Evolutionary conservation across 1,284 basidiomycete genomes (phyloP).

Genomic region (Leccinum pallidistipes): DNA sequence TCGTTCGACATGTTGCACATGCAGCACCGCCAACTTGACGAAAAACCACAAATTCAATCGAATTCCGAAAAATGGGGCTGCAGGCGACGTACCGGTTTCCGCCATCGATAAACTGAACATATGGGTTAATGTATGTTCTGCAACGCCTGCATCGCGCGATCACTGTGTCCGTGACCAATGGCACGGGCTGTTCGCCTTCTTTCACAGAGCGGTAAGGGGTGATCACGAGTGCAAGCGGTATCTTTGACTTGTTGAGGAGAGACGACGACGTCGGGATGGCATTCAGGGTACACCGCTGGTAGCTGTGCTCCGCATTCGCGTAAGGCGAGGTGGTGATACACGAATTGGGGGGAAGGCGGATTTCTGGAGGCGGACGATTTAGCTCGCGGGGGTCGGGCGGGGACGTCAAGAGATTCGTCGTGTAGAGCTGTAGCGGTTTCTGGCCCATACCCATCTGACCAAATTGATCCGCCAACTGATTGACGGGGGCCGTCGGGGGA

Average conservation of each 20-base stretch:
- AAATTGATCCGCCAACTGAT: slow-evolving; percentile 83
- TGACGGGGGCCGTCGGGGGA: slow-evolving; percentile 49
- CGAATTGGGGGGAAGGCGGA: slow-evolving; percentile 82
- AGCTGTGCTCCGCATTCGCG: slow-evolving; percentile 88
- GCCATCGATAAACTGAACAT: slow-evolving; percentile 97
- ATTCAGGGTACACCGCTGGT: slow-evolving; percentile 92
- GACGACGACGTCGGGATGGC: slow-evolving; percentile 62
- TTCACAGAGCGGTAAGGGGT: no score
- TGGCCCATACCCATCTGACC: slow-evolving; percentile 80
- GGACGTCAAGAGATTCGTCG: slow-evolving; percentile 85
- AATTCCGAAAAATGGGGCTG: neutral
- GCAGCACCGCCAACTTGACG: slow-evolving; percentile 90
- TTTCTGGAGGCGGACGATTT: slow-evolving; percentile 81
- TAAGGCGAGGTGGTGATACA: slow-evolving; percentile 79
- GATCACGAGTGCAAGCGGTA: no score
- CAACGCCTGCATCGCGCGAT: no score
- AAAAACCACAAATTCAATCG: slow-evolving; percentile 11
- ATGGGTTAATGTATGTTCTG: slow-evolving; percentile 92
- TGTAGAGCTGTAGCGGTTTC: slow-evolving; percentile 75
- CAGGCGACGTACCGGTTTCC: slow-evolving; percentile 73
- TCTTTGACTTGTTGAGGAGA: no score
- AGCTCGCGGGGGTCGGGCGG: slow-evolving; percentile 90
- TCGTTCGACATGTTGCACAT: slow-evolving; percentile 99
- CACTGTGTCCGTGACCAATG: no score
- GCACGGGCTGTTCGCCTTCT: no score